Evolutionary conservation across 2,329 filamentous ascomycete species (phyloP).

Genomic region (Leptographium wingfieldii): DNA sequence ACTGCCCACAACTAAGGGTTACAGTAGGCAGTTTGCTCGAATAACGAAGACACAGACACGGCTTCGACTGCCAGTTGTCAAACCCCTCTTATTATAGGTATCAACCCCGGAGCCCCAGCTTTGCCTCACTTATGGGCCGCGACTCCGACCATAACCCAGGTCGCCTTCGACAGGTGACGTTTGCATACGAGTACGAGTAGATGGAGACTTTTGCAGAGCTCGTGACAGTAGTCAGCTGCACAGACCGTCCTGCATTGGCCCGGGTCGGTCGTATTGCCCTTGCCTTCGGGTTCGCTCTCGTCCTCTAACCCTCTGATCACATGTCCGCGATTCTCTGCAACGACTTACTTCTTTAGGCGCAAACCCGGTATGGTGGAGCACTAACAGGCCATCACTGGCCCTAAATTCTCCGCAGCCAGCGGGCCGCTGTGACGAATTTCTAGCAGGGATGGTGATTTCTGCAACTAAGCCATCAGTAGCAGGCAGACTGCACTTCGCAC

Average conservation of each 20-base stretch:
- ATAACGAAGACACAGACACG: not conserved
- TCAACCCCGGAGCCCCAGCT: not conserved
- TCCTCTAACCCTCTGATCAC: not conserved
- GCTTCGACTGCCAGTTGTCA: not conserved
- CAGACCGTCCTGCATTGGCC: not conserved
- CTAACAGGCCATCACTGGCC: not conserved
- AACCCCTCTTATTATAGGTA: not conserved
- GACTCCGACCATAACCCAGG: not conserved
- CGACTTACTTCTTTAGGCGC: not conserved
- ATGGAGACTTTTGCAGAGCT: not conserved
- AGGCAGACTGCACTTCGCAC: not conserved
- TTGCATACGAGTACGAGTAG: not conserved
- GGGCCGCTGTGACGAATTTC: not conserved
- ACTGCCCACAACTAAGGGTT: not conserved
- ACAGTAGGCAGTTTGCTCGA: not conserved
- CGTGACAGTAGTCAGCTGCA: not conserved
- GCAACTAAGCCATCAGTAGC: not conserved
- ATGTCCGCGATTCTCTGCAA: not conserved
- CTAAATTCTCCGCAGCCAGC: conserved; percentile 1
- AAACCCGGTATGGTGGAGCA: not conserved
- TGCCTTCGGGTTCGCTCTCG: not conserved
- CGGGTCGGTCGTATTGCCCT: not conserved
- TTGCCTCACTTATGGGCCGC: not conserved
- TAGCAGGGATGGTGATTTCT: not conserved
- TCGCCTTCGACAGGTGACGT: not conserved